Base-by-base conservation (phyloP, 192 early-diverging fungal species). In the Podila epicladia region DNA sequence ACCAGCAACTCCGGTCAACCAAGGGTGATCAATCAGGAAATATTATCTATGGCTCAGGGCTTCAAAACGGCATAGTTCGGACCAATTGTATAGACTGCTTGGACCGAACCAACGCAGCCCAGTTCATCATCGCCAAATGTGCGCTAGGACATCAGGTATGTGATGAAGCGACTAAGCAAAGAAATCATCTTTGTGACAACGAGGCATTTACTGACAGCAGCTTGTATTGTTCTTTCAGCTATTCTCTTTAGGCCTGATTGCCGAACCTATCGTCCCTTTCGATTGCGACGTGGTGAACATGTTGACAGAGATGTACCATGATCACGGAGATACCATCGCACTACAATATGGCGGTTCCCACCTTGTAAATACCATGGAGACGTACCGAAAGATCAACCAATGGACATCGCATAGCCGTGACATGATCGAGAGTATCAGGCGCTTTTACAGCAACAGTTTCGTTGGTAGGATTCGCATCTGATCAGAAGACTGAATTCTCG, bases 11-110 rank as follows among this genome's bases (percentile, higher is more conserved):
- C 29, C 49, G 74, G 37, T 71, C 78, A 66, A 62, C 64, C 61
- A 26, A 38, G 20, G 50, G 17, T 26, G 35, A 20, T 19, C 26
- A 22, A 31, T 22, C 50, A 31, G 31, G 64, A 22, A 72, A 51
- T 38, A 5, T 51, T 7, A 53, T 67, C 17, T 64, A 64, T 22
- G 65, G 65, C 37, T 79, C 75, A 19, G 70, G 75, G 38, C 82
- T 85, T 12, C 97, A 99, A 79, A 87, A 90, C 22, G 97, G 97
- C 29, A 90, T 99, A 7, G 88, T 97, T 5, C 88, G 98, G 20
- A 97, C 96, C 65, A 99, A 99, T 73, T 99, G 98, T 67, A 97
- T 99, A 62, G 98, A 99, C 74, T 99, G 98, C 84, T 72, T 99
- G 24, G 98, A 99, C 82, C 91, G 98, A 62, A 99, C 98, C 0